Evolutionary conservation across 148 eudicot species (phyloP).

Genomic region (Mesembryanthemum crystallinum): DNA sequence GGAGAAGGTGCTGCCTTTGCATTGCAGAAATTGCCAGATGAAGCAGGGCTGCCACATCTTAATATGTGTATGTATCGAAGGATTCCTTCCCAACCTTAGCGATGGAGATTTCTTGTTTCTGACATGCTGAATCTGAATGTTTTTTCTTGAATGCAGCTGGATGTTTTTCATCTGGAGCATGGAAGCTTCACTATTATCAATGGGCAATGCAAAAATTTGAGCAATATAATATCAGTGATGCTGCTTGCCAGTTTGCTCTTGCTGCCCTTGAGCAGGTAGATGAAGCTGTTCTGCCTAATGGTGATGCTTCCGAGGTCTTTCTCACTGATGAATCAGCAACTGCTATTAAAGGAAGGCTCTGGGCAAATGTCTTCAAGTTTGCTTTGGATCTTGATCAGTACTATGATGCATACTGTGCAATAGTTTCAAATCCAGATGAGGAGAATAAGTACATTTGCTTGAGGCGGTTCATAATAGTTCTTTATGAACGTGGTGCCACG

Average conservation of each 20-base stretch:
- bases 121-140: conserved; percentile 6
- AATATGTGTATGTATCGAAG: conserved; percentile 45
- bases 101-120: background rate
- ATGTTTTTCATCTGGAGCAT: conserved; percentile 51
- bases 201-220: conserved; percentile 98
- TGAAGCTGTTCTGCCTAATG: conserved; percentile 53
- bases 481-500: conserved; percentile 82
- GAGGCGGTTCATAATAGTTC: conserved; percentile 93
- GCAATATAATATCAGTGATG: conserved; percentile 74
- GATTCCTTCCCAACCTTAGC: background rate
- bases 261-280: conserved; percentile 98
- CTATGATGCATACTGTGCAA: conserved; percentile 96
- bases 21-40: conserved; percentile 61
- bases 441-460: conserved; percentile 88
- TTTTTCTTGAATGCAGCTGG: conserved; percentile 40
- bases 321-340: conserved; percentile 51
- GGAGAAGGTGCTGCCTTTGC: conserved; percentile 68
- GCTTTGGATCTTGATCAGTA: conserved; percentile 70
- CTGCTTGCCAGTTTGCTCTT: conserved; percentile 94
- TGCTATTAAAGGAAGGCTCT: conserved; percentile 79
- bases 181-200: conserved; percentile 95
- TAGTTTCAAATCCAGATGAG: conserved; percentile 93
- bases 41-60: conserved; percentile 60
- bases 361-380: conserved; percentile 97
- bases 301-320: conserved; percentile 28